Evolutionary conservation across 164 flowering plant genomes (phyloP), one percentile per base, ranked within the genome.

Genomic region (Macadamia integrifolia): DNA sequence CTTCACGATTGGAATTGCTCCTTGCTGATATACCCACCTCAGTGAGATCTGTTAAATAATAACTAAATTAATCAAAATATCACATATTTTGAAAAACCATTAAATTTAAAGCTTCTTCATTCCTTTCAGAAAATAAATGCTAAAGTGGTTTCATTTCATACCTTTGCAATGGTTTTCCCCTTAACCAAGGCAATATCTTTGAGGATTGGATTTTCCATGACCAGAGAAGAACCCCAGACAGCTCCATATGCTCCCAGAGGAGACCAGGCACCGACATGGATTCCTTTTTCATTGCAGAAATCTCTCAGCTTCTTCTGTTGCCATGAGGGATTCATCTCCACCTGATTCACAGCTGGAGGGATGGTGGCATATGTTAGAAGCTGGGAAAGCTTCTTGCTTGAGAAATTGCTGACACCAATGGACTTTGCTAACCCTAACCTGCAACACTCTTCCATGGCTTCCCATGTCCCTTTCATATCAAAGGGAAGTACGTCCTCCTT

Each of bases 371-470:
- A 35, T 35, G 40, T 5, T 5, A 35, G 40, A 35, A 35, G 40
- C 5, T 35, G 40, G 40, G 40, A 35, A 5, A 35, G 40, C 40
- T 67, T 67, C 62, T 67, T 67, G 55, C 69, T 58, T 58, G 69
- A 67, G 23, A 67, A 67, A 6, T 67, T 67, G 62, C 62, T 43
- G 23, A 67, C 63, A 23, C 69, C 69, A 23, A 67, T 67, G 13
- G 69, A 67, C 42, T 67, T 67, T 6, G 69, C 59, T 1, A 67
- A 62, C 14, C 69, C 69, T 15, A 44, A 42, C 9, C 32, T 44
- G 6, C 44, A 62, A 8, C 62, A 58, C 52, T 67, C 44, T 67
- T 67, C 69, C 69, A 46, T 67, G 52, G 55, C 62, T 58, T 11
- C 63, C 69, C 63, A 67, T 3, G 58, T 55, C 23, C 62, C 58